Evolutionary conservation across 345 rosid species (phyloP), one percentile per base, ranked within the genome.

Genomic region (Eucalyptus sideroxylon): DNA sequence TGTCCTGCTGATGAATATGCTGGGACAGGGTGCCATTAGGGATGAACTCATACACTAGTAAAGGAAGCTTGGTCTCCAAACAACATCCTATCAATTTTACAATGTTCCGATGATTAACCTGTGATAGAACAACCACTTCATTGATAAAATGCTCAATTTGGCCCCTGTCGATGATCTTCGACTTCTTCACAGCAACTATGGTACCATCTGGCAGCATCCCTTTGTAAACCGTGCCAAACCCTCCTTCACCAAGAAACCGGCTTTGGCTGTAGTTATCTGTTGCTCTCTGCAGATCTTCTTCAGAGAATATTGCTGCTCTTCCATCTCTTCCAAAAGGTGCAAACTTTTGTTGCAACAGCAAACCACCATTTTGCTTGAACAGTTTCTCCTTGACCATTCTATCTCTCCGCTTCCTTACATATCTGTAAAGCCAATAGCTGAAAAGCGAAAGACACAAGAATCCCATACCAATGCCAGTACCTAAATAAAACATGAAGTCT

Each of bases 1-100:
- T 89, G 87, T 53, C 67, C 11, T 81, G 55, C 12, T 89, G 86
- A 37, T 93, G 95, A 21, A 94, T 81, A 88, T 93, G 93, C 8
- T 92, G 91, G 26, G 89, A 90, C 12, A 93, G 90, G 60, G 94
- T 93, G 31, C 96, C 92, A 7, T 94, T 94, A 27, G 89, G 26
- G 19, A 93, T 7, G 81, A 91, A 91, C 89, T 93, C 95, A 67
- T 92, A 93, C 16, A 93, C 94, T 60, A 94, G 56, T 60, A 94
- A 62, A 5, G 94, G 96, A 49, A 94, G 92, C 31, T 89, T 89
- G 3, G 93, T 93, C 91, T 94, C 96, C 26, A 94, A 87, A 55
- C 94, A 92, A 40, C 95, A 93, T 14, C 94, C 94, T 50, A 95
- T 55, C 51, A 94, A 90, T 37, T 88, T 94, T 40, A 94, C 95